Evolutionary conservation across 2,329 filamentous ascomycete species (phyloP), one percentile per base, ranked within the genome.

Genomic region (Fusarium albidum): DNA sequence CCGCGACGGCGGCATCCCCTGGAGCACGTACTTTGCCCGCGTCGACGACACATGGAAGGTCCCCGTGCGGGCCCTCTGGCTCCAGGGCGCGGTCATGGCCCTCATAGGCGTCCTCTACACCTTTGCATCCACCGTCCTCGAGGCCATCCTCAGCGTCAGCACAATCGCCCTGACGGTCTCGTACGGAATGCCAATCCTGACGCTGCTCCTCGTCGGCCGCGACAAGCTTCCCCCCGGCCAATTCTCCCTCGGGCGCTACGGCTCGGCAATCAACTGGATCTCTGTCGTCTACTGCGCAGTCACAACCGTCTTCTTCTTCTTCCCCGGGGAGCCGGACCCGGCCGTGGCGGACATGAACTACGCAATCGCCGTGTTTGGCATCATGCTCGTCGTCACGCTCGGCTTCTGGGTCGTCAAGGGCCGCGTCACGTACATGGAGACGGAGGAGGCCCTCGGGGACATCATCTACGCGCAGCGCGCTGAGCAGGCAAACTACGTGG

Each of bases 221-320:
- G 79, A 83, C 37, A 79, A 77, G 58, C 71, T 84, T 1, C 79
- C 81, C 0, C 69, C 77, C 0, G 77, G 74, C 8, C 67, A 74
- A 21, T 81, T 83, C 63, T 57, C 63, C 1, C 73, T 83, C 1
- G 81, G 81, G 15, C 69, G 70, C 21, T 71, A 73, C n/a, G 79
- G 79, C 1, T 57, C 73, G 0, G 44, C 71, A n/a, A 54, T 75
- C 49, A 81, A 82, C 64, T 79, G 76, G 73, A 59, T 81, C 28
- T 80, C 79, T 4, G 69, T 83, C 27, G 59, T 81, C 10, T 83
- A 83, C 67, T 83, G 80, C 61, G 67, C 67, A 43, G 66, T 83
- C 46, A 82, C 80, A 2, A 80, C 79, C 0, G 73, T 83, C 21
- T 82, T 83, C 67, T 83, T 83, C 74, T 79, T 83, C 64, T 83